Conservation (phyloP, 768 basidiomycete genomes). For the Sarcomyxa edulis region DNA sequence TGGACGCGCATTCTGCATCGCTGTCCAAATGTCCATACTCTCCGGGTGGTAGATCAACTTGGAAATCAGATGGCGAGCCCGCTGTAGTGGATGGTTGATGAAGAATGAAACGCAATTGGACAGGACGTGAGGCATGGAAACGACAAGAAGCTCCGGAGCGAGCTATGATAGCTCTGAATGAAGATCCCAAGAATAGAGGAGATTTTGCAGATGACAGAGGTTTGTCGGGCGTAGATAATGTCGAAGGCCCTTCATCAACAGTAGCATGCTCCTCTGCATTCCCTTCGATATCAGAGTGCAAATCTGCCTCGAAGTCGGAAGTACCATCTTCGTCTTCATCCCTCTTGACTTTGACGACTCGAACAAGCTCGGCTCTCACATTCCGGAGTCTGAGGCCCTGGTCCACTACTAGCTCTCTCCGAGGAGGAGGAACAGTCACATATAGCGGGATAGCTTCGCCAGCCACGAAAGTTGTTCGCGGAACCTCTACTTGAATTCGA, state of each 20-base stretch:
- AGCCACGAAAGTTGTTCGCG: constrained; percentile 63
- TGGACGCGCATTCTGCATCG: constrained; percentile 65
- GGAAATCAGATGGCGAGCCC: constrained; percentile 42
- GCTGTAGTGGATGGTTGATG: constrained; percentile 56
- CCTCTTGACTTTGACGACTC: constrained; percentile 52
- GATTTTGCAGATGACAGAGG: constrained; percentile 24
- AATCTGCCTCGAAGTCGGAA: constrained; percentile 23
- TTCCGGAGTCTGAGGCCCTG: constrained; percentile 74
- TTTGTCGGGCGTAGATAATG: constrained; percentile 21
- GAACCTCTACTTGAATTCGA: constrained; percentile 63
- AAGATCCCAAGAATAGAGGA: constrained; percentile 32
- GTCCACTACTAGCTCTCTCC: constrained; percentile 58
- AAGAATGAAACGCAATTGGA: constrained; percentile 77
- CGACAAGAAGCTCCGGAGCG: constrained; percentile 90
- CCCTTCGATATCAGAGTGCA: constrained; percentile 13
- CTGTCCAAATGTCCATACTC: constrained; percentile 45
- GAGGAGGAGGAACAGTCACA: constrained; percentile 74
- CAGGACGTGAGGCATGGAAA: constrained; percentile 71
- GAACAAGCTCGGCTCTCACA: constrained; percentile 73
- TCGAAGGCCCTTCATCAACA: constrained; percentile 23
- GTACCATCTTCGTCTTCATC: constrained; percentile 35
- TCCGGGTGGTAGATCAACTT: constrained; percentile 34
- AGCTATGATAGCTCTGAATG: constrained; percentile 57
- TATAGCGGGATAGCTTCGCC: constrained; percentile 78
- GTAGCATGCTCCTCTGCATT: constrained; percentile 12